Evolutionary conservation across 148 eudicot species (phyloP), one percentile per base, ranked within the genome.

Genomic region (Rhododendron griersonianum): DNA sequence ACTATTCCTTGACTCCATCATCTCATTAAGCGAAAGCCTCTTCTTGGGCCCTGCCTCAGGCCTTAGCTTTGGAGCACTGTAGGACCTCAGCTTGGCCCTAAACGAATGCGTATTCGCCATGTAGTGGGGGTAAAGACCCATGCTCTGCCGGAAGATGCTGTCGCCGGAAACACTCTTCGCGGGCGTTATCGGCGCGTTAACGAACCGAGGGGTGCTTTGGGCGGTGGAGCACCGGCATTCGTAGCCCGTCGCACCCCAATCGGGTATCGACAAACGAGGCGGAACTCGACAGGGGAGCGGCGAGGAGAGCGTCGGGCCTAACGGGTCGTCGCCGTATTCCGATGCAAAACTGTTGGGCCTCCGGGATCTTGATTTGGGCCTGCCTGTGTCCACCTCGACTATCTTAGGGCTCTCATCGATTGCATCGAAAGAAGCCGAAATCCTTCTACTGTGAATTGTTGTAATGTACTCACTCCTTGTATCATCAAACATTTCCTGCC

Each of bases 61-160:
- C 86, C 99, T 90, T 59, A 94, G 96, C 80, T 91, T 96, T 0
- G 99, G 99, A 5, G 98, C 98, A 57, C 99, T 96, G 7, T 95
- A 92, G 8, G 99, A 95, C 94, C 99, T 90, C 76, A 91, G 13
- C 89, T 96, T 96, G 23, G 98, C 99, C 69, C 88, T 84, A 83
- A 93, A 96, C 65, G 99, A 96, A 48, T 92, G 92, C 2, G 99
- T 96, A 61, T 92, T 90, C 0, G 94, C 93, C 99, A 96, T 96
- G 74, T 95, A 96, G 85, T 89, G 91, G 0, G 98, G 99, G 76
- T 11, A 3, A 80, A 53, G 87, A 71, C 91, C 90, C 19, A 90
- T 65, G 78, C 89, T 78, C 3, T 89, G 86, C 91, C 94, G 85
- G 84, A 89, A 91, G 84, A 90, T 87, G 80, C 90, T 81, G 55